Conservation (phyloP, 1,284 basidiomycete genomes). For the Ceratobasidium theobromae region DNA sequence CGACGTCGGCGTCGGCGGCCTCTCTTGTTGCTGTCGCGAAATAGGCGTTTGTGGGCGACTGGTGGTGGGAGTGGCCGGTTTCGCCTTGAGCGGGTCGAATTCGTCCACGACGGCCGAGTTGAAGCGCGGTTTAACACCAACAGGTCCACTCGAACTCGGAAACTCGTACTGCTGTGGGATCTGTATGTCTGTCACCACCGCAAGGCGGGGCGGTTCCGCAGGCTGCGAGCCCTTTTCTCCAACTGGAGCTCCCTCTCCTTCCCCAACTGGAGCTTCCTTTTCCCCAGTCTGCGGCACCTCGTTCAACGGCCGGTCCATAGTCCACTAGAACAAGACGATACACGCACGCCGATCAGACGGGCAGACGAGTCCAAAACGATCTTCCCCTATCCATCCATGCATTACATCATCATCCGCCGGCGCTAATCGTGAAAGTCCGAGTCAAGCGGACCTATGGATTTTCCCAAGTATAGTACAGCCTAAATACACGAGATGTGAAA, state of each 20-base stretch:
- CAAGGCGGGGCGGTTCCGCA: constrained; percentile 4
- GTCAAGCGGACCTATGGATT: too few species aligned
- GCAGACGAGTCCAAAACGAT: too few species aligned
- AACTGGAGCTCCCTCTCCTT: neutral
- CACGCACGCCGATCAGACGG: neutral
- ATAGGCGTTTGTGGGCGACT: neutral
- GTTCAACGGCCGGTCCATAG: neutral
- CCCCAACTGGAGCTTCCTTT: neutral
- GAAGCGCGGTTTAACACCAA: constrained; percentile 8
- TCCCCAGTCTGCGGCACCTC: too few species aligned
- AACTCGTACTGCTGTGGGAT: constrained; percentile 21
- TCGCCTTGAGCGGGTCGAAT: constrained; percentile 63
- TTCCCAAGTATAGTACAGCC: constrained; percentile 25
- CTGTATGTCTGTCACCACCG: constrained; percentile 18
- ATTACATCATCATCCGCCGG: neutral
- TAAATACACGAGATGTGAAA: constrained; percentile 9
- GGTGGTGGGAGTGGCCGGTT: too few species aligned
- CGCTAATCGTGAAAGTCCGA: neutral
- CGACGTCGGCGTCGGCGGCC: constrained; percentile 37
- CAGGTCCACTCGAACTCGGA: neutral
- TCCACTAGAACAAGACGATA: neutral
- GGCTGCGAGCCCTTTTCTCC: neutral
- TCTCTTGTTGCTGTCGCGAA: constrained; percentile 40
- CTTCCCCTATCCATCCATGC: neutral
- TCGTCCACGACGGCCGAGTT: constrained; percentile 42